Evolutionary conservation across 1,139 yeast species (phyloP).

Genomic region (Hyphopichia fennica): DNA sequence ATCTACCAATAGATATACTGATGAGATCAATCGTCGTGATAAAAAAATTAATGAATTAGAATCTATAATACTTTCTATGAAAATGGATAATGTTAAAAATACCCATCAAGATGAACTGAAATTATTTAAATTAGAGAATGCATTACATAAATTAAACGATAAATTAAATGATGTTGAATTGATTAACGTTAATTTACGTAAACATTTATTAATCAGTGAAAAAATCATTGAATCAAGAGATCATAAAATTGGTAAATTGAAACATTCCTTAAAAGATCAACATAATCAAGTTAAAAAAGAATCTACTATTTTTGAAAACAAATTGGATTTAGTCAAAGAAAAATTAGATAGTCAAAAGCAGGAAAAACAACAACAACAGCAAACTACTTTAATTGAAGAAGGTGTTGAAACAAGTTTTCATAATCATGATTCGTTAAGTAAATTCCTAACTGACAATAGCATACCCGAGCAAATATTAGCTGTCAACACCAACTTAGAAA

Average conservation of each 20-base stretch:
- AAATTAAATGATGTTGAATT: constrained; percentile 43
- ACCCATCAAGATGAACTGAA: constrained; percentile 50
- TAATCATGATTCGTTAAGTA: background rate
- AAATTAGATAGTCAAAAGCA: constrained; percentile 24
- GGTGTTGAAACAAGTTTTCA: background rate
- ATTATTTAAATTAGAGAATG: constrained; percentile 37
- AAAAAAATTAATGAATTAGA: constrained; percentile 38
- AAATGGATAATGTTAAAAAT: constrained; percentile 33
- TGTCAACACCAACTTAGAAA: constrained; percentile 6
- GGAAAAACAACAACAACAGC: constrained; percentile 5
- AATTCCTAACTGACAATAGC: background rate
- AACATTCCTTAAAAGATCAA: constrained; percentile 51
- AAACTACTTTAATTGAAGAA: constrained; percentile 1
- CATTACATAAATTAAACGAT: constrained; percentile 37
- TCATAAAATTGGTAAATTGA: constrained; percentile 57
- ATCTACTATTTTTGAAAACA: constrained; percentile 52
- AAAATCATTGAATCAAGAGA: constrained; percentile 62
- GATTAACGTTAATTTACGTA: constrained; percentile 38
- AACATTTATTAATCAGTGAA: constrained; percentile 53
- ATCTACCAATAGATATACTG: constrained; percentile 7
- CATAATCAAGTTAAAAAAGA: constrained; percentile 51
- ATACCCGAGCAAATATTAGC: constrained; percentile 4
- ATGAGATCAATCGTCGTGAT: constrained; percentile 36
- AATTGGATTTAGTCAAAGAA: constrained; percentile 44
- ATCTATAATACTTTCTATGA: constrained; percentile 33